Evolutionary conservation across 352 stramenopile genomes (phyloP), one percentile per base, ranked within the genome.

Genomic region (Pythium insidiosum): DNA sequence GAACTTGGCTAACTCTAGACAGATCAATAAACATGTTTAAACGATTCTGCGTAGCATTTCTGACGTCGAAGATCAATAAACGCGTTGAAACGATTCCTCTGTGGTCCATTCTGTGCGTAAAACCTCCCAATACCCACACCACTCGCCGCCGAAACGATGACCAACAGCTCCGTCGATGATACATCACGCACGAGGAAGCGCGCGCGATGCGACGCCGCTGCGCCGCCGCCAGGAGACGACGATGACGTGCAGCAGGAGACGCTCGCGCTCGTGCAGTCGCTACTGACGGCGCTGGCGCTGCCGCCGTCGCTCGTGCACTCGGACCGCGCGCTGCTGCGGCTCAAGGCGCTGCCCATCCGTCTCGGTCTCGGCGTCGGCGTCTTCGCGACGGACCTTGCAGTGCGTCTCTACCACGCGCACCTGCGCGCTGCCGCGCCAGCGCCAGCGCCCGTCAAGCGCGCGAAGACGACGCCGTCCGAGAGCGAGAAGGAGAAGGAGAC

Each of bases 401-500:
- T 60, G 38, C 44, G 44, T 12, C 38, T 60, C 36, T 60, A 49
- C 36, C 44, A 60, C 35, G 22, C 33, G 20, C 41, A 54, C 38
- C 24, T 60, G 2, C 50, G 50, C 24, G 2, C 10, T 22, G 23
- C 13, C 18, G 2, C 1, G 1, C 15, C 20, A 11, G 15, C 16
- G 5, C 11, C 30, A 18, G 20, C 38, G 19, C 30, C 12, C 11
- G 18, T 43, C 21, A 10, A 20, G 0, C 19, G 23, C 6, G 10
- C 18, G 25, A 9, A 21, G 20, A 5, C 12, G 3, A 13, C 11
- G 2, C 2, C 11, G 45, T 42, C 74, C 30, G 50, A 61, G 33
- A 58, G 23, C 47, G 28, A 9, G 28, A 53, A 46, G 34, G 46
- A 22, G 18, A 60, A 5, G 1, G 12, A n/a, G 11, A 16, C 16